phyloP scores from a whole-genome alignment of 352 stramenopile species.

The Pythium phragmitis region DNA sequence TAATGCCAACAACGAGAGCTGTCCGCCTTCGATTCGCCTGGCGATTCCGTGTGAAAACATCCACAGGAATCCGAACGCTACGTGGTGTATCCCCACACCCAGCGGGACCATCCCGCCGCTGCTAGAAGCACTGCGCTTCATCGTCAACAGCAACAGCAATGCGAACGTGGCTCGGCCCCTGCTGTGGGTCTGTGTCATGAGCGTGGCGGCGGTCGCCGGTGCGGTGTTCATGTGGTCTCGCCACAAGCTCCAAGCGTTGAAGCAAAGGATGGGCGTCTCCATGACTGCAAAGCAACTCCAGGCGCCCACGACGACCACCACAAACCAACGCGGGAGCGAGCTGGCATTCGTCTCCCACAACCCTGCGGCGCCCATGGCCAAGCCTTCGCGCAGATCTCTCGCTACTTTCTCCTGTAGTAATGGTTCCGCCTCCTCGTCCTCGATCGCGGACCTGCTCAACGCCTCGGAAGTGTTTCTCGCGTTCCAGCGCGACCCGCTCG shows the following conservation, averaged over 20 bases:
- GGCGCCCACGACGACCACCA: not conserved
- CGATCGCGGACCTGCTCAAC: constrained; percentile 46
- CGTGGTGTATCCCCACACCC: constrained; percentile 43
- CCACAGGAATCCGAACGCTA: not conserved
- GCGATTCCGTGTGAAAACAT: constrained; percentile 43
- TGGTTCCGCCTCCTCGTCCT: constrained; percentile 12
- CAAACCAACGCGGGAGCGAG: constrained; percentile 3
- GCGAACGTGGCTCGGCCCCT: constrained; percentile 9
- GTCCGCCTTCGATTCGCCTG: constrained; percentile 29
- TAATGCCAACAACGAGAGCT: constrained; percentile 9
- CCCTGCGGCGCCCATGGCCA: not conserved
- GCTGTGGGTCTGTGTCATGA: constrained; percentile 12
- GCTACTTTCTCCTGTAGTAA: constrained; percentile 5
- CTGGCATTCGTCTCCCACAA: constrained; percentile 11
- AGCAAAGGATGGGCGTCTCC: not conserved
- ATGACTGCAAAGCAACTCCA: constrained; percentile 10
- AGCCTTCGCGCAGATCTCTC: not conserved
- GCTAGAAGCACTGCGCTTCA: constrained; percentile 15
- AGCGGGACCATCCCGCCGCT: constrained; percentile 28
- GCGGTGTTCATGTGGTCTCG: constrained; percentile 2
- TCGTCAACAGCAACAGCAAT: not conserved
- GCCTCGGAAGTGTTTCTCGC: constrained; percentile 44
- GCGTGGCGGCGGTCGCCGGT: constrained; percentile 2
- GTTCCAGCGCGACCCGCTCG: constrained; percentile 50
- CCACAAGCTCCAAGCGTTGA: constrained; percentile 3